These are phyloP conservation scores for Phytophthora melonis DNA, from an alignment of 352 stramenopile species.

Conservation along the genomic window DNA sequence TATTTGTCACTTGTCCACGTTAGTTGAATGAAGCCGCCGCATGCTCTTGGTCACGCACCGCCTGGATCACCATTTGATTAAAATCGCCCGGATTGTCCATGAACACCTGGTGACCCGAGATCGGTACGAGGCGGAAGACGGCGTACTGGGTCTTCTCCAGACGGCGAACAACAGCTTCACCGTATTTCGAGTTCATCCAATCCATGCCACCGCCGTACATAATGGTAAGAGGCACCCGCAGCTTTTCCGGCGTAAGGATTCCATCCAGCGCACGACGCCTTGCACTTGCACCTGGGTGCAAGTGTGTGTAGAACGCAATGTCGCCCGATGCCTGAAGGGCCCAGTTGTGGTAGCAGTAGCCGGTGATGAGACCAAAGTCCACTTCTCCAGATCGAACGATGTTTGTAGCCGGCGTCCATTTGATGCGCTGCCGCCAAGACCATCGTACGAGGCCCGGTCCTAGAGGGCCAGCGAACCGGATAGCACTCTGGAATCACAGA, in stretches of 20 bases:
- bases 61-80: constrained; percentile 75
- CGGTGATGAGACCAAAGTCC: constrained; percentile 72
- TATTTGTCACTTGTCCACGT: constrained; percentile 1
- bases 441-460: constrained; percentile 62
- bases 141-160: constrained; percentile 75
- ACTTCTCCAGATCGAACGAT: constrained; percentile 79
- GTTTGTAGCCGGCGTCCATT: constrained; percentile 72
- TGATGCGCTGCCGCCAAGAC: constrained; percentile 64
- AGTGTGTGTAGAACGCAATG: constrained; percentile 78
- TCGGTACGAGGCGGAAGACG: constrained; percentile 70
- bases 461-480: constrained; percentile 74
- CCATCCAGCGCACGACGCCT: constrained; percentile 56
- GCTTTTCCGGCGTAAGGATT: constrained; percentile 58
- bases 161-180: constrained; percentile 61
- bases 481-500: constrained; percentile 45
- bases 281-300: constrained; percentile 71
- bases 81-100: constrained; percentile 88
- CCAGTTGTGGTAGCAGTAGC: constrained; percentile 89
- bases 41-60: constrained; percentile 71
- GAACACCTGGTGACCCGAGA: constrained; percentile 83
- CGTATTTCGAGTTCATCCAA: constrained; percentile 83
- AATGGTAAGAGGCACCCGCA: constrained; percentile 80
- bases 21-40: constrained; percentile 36
- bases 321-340: constrained; percentile 75
- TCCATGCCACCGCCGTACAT: constrained; percentile 82